Conservation (phyloP, 1,139 yeast genomes). For the Geotrichum reessii region DNA sequence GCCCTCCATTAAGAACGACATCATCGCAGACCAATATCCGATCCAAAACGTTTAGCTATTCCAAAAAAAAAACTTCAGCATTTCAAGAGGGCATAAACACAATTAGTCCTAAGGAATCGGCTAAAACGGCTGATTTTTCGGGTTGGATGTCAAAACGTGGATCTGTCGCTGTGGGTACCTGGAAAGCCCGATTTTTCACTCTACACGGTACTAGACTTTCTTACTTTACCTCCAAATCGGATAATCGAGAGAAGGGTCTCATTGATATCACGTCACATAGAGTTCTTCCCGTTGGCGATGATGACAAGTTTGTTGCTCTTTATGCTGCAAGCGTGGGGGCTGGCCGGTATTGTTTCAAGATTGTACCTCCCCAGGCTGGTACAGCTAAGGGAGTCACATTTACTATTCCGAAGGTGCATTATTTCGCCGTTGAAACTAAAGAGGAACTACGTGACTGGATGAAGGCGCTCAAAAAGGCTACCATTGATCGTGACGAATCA, state of each 20-base stretch:
- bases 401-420: constrained; percentile 93
- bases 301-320: constrained; percentile 73
- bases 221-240: constrained; percentile 75
- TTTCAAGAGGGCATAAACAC: constrained; percentile 85
- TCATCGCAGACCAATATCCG: constrained; percentile 30
- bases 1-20: constrained; percentile 23
- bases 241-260: constrained; percentile 80
- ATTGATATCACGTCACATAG: constrained; percentile 94
- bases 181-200: constrained; percentile 88
- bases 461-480: constrained; percentile 90
- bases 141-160: constrained; percentile 98
- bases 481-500: constrained; percentile 89
- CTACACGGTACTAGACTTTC: constrained; percentile 90
- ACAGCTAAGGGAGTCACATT: constrained; percentile 90
- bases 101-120: constrained; percentile 72
- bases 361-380: constrained; percentile 97
- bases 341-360: constrained; percentile 85
- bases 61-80: constrained; percentile 65
- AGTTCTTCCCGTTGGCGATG: constrained; percentile 73
- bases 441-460: constrained; percentile 96
- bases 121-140: constrained; percentile 65
- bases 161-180: constrained; percentile 73
- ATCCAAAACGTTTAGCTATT: constrained; percentile 7
- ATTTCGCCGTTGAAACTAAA: constrained; percentile 85
- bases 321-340: constrained; percentile 92